Percentiles rank a stretch among this genome's conserved stretches.
phyloP scores from a whole-genome alignment of 768 basidiomycete genomes.

The Amanita phalloides region DNA sequence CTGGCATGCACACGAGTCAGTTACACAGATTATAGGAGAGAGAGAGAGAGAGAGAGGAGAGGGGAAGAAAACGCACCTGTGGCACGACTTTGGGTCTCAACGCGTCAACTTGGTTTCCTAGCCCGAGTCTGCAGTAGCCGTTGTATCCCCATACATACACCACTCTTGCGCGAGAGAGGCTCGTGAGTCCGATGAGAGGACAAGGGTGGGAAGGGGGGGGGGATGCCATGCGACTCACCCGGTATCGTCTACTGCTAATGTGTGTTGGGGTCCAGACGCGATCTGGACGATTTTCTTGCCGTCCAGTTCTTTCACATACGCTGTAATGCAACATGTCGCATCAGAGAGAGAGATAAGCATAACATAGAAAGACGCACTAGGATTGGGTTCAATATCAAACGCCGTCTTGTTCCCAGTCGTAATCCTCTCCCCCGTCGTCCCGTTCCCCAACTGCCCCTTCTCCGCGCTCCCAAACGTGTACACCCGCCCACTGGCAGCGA shows the following conservation, averaged over 20 bases:
- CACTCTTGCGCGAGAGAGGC: conserved; percentile 28
- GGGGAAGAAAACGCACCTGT: conserved; percentile 32
- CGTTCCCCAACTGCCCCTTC: conserved; percentile 89
- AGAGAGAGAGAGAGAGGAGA: no score
- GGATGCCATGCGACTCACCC: conserved; percentile 36
- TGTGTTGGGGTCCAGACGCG: conserved; percentile 82
- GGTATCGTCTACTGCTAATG: conserved; percentile 65
- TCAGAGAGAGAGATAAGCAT: neutral
- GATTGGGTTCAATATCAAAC: conserved; percentile 67
- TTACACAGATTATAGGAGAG: neutral
- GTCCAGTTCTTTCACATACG: conserved; percentile 65
- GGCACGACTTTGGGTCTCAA: conserved; percentile 78
- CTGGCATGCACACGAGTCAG: conserved; percentile 17
- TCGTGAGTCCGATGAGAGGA: neutral
- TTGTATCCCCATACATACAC: conserved; percentile 87
- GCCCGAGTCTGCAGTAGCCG: conserved; percentile 84
- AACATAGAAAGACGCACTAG: conserved; percentile 33
- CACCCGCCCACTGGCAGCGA: conserved; percentile 76
- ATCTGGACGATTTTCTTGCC: conserved; percentile 75
- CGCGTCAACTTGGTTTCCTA: conserved; percentile 76
- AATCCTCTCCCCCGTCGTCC: conserved; percentile 87
- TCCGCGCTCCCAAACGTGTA: conserved; percentile 89
- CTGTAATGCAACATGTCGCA: conserved; percentile 21
- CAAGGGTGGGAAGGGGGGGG: neutral
- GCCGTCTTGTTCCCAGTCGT: conserved; percentile 76